Conservation (phyloP, 805 yeast genomes). For the Hanseniaspora pseudoguilliermondii region DNA sequence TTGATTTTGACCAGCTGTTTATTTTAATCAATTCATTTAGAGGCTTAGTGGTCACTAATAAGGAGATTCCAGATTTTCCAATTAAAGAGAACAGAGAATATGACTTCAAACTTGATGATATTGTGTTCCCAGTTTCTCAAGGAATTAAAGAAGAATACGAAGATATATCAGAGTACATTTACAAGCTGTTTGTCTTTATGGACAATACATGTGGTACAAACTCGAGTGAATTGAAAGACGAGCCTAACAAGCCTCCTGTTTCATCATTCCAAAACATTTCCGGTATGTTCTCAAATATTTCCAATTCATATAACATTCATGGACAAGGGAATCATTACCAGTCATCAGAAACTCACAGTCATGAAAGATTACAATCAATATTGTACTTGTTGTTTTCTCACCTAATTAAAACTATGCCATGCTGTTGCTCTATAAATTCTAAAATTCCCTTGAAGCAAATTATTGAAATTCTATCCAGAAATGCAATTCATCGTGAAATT, state of each 20-base stretch:
- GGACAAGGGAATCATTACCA: constrained; percentile 31
- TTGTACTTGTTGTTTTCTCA: constrained; percentile 42
- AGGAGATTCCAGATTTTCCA: constrained; percentile 67
- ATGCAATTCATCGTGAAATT: constrained; percentile 54
- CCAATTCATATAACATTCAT: constrained; percentile 15
- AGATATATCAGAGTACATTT: constrained; percentile 51
- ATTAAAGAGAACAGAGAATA: constrained; percentile 27
- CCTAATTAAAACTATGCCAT: constrained; percentile 60
- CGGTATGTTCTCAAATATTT: constrained; percentile 13
- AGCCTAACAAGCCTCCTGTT: constrained; percentile 26
- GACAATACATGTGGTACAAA: constrained; percentile 49
- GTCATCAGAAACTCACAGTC: constrained; percentile 20
- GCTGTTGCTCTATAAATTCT: constrained; percentile 39
- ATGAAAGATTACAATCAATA: constrained; percentile 17
- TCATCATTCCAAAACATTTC: constrained; percentile 28
- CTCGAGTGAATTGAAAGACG: constrained; percentile 28
- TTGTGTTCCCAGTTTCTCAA: constrained; percentile 24
- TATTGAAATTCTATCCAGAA: constrained; percentile 65
- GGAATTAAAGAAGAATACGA: constrained; percentile 40
- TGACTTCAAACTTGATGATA: constrained; percentile 25
- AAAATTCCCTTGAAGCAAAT: constrained; percentile 47
- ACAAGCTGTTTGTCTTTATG: constrained; percentile 41
- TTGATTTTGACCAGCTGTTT: constrained; percentile 57
- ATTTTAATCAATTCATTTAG: constrained; percentile 61
- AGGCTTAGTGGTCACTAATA: constrained; percentile 49